Evolutionary conservation across 2,329 filamentous ascomycete species (phyloP), one percentile per base, ranked within the genome.

Genomic region (Nemania sp.): DNA sequence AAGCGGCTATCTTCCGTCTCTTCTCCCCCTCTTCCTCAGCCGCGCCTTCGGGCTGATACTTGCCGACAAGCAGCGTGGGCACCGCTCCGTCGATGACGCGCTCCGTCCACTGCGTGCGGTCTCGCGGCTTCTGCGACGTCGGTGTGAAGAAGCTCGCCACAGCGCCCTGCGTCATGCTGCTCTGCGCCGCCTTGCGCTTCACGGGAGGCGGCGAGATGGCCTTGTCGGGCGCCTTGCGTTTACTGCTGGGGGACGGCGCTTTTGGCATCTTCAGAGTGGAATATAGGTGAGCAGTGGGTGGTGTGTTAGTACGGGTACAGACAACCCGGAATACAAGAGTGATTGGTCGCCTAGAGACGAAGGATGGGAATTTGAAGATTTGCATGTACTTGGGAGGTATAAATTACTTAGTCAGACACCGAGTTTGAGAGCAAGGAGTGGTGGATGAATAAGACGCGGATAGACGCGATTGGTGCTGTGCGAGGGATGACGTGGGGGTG

Each of bases 111-210:
- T 73, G 76, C 45, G 89, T 84, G 52, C 82, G 83, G 44, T 92
- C 86, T 12, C 90, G 89, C 26, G 88, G 84, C 69, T 95, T 97
- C 70, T 96, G 84, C 0, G 91, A 97, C 0, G 81, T 69, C 0
- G 92, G 92, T 0, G 86, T 96, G 73, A 97, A 97, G 76, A 97
- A 97, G 49, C 82, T 90, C 17, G 89, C 82, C 1, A 96, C 84
- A 1, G 88, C 84, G 55, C 73, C 83, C 69, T 84, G 80, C 39
- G 80, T 80, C 44, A 79, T 80, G 33, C 69, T 72, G 62, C 76
- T 79, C 61, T 81, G 77, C 8, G 77, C 34, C 11, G 77, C 62
- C 57, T 78, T 80, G 31, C 80, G 76, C 64, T 82, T 83, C 54
- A 77, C 23, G 0, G 75, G 76, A 9, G 81, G 81, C 11, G 81